Evolutionary conservation across 164 flowering plant genomes (phyloP).

Genomic region (Platanus orientalis): DNA sequence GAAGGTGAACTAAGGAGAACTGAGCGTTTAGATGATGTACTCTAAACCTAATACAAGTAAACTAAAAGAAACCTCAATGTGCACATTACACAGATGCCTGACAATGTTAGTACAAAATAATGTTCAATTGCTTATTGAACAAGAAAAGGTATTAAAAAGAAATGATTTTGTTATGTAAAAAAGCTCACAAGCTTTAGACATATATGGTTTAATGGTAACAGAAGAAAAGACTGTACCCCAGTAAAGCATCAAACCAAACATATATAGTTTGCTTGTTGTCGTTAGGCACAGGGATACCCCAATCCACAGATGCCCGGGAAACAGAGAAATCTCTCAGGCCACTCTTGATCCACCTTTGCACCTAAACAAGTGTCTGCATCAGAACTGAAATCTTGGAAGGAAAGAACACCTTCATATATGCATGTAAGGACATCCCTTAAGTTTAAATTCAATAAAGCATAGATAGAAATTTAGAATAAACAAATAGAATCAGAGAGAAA

Average conservation of each 20-base stretch:
- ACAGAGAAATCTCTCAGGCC: constrained; percentile 93
- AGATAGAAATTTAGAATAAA: no score
- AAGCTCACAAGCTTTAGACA: not conserved
- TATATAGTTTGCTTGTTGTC: constrained; percentile 85
- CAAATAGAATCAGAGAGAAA: no score
- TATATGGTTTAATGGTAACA: not conserved
- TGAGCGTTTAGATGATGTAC: no score
- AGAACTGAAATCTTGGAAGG: constrained; percentile 4
- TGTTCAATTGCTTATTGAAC: not conserved
- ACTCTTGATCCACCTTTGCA: constrained; percentile 83
- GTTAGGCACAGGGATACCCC: constrained; percentile 95
- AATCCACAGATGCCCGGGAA: constrained; percentile 88
- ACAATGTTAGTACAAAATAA: not conserved
- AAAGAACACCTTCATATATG: not conserved
- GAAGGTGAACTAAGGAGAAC: no score
- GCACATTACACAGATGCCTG: not conserved
- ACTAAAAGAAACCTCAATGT: no score
- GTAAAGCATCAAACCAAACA: constrained; percentile 97
- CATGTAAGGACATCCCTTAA: not conserved
- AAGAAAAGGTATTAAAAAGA: not conserved
- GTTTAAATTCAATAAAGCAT: no score
- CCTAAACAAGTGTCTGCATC: constrained; percentile 39
- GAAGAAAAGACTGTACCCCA: constrained; percentile 58
- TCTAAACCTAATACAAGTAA: no score
- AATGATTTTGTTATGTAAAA: not conserved